Evolutionary conservation across 2,329 filamentous ascomycete genomes (phyloP).

Genomic region (Xylaria sp.): DNA sequence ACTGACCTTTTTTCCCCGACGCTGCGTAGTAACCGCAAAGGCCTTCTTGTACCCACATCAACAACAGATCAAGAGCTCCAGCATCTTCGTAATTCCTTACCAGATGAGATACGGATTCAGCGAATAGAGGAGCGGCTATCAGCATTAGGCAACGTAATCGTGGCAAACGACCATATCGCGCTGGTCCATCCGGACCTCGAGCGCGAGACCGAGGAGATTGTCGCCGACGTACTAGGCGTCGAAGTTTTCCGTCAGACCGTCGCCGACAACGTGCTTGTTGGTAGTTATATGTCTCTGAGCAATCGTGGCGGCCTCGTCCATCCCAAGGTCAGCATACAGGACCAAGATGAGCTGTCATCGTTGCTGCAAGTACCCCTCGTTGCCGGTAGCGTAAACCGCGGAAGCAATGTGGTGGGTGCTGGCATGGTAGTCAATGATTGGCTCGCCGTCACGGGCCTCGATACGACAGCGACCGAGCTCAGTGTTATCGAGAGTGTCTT

Average conservation of each 20-base stretch:
- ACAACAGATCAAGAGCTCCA: constrained; percentile 98
- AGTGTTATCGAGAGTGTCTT: constrained; percentile 98
- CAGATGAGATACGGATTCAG: constrained; percentile 92
- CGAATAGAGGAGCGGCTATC: constrained; percentile 97
- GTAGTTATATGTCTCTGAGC: constrained; percentile 94
- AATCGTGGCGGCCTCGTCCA: constrained; percentile 98
- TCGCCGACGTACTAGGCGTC: constrained; percentile 90
- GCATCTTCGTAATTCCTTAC: constrained; percentile 94
- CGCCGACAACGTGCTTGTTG: constrained; percentile 95
- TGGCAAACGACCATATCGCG: constrained; percentile 95
- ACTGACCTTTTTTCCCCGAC: constrained; percentile 22
- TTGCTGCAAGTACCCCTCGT: constrained; percentile 96
- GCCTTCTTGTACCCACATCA: constrained; percentile 92
- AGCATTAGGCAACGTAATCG: constrained; percentile 96
- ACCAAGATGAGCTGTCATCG: constrained; percentile 95
- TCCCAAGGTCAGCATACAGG: constrained; percentile 95
- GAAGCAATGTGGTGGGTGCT: constrained; percentile 93
- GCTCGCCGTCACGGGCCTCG: constrained; percentile 92
- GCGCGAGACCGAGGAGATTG: constrained; percentile 98
- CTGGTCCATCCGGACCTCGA: constrained; percentile 96
- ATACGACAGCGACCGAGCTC: constrained; percentile 96
- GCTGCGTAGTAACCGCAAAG: constrained; percentile 83
- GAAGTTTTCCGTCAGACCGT: constrained; percentile 95
- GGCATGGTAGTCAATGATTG: constrained; percentile 98
- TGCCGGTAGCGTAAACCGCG: constrained; percentile 92